Evolutionary conservation across 78 protist species (phyloP).

Genomic region (Cavenderia fasciculata): DNA sequence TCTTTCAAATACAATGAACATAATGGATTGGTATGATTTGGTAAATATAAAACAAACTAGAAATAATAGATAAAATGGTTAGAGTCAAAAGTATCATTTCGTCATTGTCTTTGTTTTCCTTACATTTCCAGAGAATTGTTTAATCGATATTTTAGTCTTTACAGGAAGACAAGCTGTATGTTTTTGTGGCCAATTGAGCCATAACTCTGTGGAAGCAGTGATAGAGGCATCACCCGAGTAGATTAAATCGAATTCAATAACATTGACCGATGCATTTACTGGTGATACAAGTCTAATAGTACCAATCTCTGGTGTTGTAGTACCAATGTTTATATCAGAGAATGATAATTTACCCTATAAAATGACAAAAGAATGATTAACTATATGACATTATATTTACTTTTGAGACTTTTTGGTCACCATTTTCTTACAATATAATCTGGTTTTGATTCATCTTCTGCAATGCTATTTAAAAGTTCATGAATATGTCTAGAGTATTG

Average conservation of each 20-base stretch:
- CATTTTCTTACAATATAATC: conserved; percentile 37
- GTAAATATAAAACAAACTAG: conserved; percentile 67
- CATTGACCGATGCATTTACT: conserved; percentile 41
- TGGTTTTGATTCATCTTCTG: conserved; percentile 56
- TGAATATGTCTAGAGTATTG: conserved; percentile 36
- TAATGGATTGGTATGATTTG: conserved; percentile 59
- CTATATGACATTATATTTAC: background rate
- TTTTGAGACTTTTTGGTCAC: background rate
- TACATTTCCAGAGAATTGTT: conserved; percentile 64
- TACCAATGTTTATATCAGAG: conserved; percentile 51
- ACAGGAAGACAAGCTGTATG: conserved; percentile 73
- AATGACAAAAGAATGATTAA: background rate
- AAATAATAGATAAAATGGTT: background rate
- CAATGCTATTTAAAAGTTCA: conserved; percentile 21
- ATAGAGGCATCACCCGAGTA: conserved; percentile 72
- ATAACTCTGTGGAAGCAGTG: conserved; percentile 35
- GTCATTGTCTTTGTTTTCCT: background rate
- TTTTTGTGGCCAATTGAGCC: conserved; percentile 77
- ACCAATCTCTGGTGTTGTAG: conserved; percentile 75
- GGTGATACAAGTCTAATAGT: conserved; percentile 33
- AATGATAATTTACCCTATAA: conserved; percentile 51
- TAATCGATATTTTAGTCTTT: conserved; percentile 54
- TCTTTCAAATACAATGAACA: conserved; percentile 55
- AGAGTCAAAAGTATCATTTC: background rate
- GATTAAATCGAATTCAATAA: conserved; percentile 59